These are phyloP conservation scores for Sequoia sempervirens DNA, from an alignment of 75 land plant species.

Conservation along the genomic window DNA sequence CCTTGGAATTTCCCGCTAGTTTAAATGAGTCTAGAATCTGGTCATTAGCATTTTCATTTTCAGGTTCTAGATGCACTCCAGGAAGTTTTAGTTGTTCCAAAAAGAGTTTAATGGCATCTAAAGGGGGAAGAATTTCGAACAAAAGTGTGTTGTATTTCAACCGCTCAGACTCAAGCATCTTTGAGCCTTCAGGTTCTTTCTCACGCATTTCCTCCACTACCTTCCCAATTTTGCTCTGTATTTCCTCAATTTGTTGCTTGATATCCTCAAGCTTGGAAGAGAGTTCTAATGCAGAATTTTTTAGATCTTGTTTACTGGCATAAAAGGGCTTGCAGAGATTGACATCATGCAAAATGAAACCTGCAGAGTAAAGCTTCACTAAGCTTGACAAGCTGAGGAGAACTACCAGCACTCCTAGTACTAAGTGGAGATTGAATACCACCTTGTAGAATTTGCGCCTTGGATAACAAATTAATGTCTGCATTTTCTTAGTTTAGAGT, in stretches of 20 bases:
- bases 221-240: conserved; percentile 19
- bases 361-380: conserved; percentile 22
- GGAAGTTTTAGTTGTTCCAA: conserved; percentile 7
- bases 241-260: conserved; percentile 2
- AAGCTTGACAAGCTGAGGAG: conserved; percentile 25
- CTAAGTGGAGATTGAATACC: conserved; percentile 6
- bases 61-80: neutral
- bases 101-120: conserved; percentile 17
- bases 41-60: neutral
- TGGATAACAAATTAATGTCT: conserved; percentile 1
- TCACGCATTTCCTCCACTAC: conserved; percentile 20
- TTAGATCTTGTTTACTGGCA: neutral
- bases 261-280: conserved; percentile 6
- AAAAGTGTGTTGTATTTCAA: conserved; percentile 19
- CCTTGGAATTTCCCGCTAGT: conserved; percentile 4
- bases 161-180: neutral
- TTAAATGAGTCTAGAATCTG: neutral
- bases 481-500: neutral
- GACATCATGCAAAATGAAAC: conserved; percentile 10
- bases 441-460: neutral
- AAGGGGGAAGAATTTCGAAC: conserved; percentile 18
- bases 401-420: conserved; percentile 19
- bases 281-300: neutral
- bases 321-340: conserved; percentile 9
- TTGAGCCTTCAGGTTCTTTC: conserved; percentile 6